Evolutionary conservation across 768 basidiomycete genomes (phyloP).

Genomic region (Naganishia vaughanmartiniae): DNA sequence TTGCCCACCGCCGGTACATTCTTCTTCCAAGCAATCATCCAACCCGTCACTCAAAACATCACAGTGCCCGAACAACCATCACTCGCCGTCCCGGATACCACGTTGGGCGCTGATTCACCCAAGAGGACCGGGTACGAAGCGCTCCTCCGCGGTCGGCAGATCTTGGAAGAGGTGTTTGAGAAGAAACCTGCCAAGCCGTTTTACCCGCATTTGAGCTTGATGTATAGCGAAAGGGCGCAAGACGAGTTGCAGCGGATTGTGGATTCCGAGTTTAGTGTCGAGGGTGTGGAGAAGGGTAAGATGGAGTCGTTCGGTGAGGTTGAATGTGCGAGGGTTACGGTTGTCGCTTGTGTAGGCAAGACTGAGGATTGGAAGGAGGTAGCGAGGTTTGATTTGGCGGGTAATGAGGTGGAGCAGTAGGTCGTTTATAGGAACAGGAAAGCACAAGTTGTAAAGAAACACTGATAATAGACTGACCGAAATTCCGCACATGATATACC

Average conservation of each 20-base stretch:
- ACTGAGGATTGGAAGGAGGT: constrained; percentile 21
- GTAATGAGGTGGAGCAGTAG: constrained; percentile 12
- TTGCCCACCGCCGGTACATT: constrained; percentile 4
- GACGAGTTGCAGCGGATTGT: constrained; percentile 18
- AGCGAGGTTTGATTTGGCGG: constrained; percentile 22
- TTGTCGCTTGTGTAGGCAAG: constrained; percentile 14
- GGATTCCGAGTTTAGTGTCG: neutral
- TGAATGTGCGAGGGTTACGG: constrained; percentile 12
- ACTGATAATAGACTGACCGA: too few relatives aligned
- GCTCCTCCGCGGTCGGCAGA: constrained; percentile 15
- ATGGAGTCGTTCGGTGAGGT: neutral
- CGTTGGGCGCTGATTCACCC: neutral
- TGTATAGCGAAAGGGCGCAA: constrained; percentile 12
- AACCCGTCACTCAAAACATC: constrained; percentile 21
- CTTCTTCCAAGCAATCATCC: constrained; percentile 23
- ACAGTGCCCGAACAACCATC: constrained; percentile 17
- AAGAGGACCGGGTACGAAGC: constrained; percentile 13
- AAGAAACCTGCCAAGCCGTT: constrained; percentile 13
- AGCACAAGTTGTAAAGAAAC: neutral
- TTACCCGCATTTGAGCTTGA: constrained; percentile 21
- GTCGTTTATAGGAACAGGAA: neutral
- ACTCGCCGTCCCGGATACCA: constrained; percentile 7
- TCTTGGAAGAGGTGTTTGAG: constrained; percentile 15
- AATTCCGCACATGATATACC: too few relatives aligned
- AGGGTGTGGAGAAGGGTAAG: neutral